phyloP scores from a whole-genome alignment of 495 filamentous ascomycete species.

The Cladorrhinum samala region DNA sequence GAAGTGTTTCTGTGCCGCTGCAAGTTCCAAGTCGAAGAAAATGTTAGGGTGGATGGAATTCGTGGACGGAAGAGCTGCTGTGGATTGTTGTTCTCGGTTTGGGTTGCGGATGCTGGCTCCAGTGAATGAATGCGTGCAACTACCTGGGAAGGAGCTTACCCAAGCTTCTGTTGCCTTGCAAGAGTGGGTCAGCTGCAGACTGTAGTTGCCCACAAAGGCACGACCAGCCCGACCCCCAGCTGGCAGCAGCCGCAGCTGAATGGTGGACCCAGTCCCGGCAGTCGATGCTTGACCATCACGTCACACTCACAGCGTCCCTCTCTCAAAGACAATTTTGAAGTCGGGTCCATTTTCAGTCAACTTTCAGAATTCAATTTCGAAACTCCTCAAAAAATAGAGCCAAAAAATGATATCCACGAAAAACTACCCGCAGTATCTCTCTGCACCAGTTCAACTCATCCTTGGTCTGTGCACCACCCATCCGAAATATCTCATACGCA shows the following conservation, averaged over 20 bases:
- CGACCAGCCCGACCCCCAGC: too few species aligned
- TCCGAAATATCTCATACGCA: conserved; percentile 13
- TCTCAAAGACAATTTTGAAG: too few species aligned
- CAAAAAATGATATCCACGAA: conserved; percentile 9
- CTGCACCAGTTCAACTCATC: conserved; percentile 16
- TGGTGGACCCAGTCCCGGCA: too few species aligned
- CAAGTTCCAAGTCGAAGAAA: neutral
- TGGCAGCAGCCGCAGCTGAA: too few species aligned
- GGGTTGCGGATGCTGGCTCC: neutral
- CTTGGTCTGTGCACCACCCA: conserved; percentile 3
- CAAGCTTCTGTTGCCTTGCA: conserved; percentile 20
- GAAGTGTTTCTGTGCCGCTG: neutral
- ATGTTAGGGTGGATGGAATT: neutral
- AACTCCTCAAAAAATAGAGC: conserved; percentile 19
- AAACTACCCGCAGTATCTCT: conserved; percentile 1
- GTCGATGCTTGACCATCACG: too few species aligned
- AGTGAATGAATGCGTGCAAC: neutral
- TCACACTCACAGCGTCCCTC: too few species aligned
- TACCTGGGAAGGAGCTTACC: conserved; percentile 12
- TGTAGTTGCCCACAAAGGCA: too few species aligned
- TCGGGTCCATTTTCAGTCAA: neutral
- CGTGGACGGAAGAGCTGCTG: conserved; percentile 1
- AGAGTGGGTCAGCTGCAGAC: conserved; percentile 15
- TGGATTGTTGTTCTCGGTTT: neutral
- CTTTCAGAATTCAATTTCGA: neutral